Percentiles rank a stretch among this genome's conserved stretches.
Evolutionary conservation across 176 grass and related monocot genomes (phyloP).

Genomic region (Triticum urartu): DNA sequence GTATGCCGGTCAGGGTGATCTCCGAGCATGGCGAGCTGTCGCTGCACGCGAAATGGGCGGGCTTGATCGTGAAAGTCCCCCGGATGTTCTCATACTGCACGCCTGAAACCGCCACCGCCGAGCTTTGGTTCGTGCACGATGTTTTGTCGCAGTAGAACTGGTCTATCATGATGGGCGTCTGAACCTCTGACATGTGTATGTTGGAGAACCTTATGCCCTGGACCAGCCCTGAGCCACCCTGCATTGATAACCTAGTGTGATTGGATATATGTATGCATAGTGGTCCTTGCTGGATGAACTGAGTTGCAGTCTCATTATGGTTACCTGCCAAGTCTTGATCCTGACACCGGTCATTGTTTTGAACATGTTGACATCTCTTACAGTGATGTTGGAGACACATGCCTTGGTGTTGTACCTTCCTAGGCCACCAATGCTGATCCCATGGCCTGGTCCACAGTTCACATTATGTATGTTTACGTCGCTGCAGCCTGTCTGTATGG

Average conservation of each 20-base stretch:
- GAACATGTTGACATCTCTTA: slow-evolving; percentile 87
- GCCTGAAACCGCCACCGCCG: slow-evolving; percentile 53
- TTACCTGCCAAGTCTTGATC: slow-evolving; percentile 99
- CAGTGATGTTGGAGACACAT: slow-evolving; percentile 90
- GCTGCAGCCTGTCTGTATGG: slow-evolving; percentile 87
- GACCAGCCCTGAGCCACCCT: slow-evolving; percentile 82
- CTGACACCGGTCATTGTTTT: slow-evolving; percentile 91
- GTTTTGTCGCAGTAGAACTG: slow-evolving; percentile 81
- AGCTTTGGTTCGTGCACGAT: slow-evolving; percentile 61
- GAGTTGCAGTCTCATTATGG: not conserved
- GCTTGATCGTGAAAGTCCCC: slow-evolving; percentile 75
- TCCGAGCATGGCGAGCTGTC: slow-evolving; percentile 69
- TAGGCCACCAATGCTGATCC: slow-evolving; percentile 94
- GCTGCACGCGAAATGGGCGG: slow-evolving; percentile 78
- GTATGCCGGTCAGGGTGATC: slow-evolving; percentile 69
- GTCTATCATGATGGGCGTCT: slow-evolving; percentile 84
- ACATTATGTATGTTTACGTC: slow-evolving; percentile 85
- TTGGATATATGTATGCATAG: not conserved
- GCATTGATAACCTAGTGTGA: not conserved
- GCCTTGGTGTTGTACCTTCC: slow-evolving; percentile 86
- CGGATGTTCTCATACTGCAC: slow-evolving; percentile 79
- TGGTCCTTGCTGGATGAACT: not conserved
- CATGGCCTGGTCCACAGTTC: slow-evolving; percentile 92
- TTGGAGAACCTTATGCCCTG: slow-evolving; percentile 73
- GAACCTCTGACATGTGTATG: slow-evolving; percentile 79